Evolutionary conservation across 2,329 filamentous ascomycete species (phyloP).

Genomic region (Arthrobotrys megalospora): DNA sequence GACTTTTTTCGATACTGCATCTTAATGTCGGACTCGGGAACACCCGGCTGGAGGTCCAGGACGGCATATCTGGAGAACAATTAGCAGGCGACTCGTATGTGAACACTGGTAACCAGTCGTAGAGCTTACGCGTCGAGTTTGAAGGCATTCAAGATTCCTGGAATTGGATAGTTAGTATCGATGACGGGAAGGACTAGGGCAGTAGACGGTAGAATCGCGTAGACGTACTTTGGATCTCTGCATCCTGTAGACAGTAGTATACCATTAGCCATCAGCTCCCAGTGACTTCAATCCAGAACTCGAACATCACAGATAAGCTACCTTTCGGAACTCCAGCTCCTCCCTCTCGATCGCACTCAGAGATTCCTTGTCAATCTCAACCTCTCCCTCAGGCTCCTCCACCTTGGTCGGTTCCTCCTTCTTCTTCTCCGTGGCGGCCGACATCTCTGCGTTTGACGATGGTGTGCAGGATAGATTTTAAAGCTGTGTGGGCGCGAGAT

Average conservation of each 20-base stretch:
- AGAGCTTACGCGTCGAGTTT: constrained; percentile 77
- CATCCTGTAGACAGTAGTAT: constrained; percentile 76
- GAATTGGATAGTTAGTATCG: background rate
- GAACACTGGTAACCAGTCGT: background rate
- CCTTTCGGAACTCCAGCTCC: constrained; percentile 64
- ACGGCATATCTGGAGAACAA: constrained; percentile 81
- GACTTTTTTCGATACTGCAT: constrained; percentile 94
- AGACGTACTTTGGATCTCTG: constrained; percentile 84
- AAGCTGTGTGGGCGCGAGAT: background rate
- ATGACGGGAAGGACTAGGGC: background rate
- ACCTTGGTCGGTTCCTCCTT: constrained; percentile 50
- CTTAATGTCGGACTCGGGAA: constrained; percentile 97
- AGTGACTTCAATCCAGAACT: constrained; percentile 3
- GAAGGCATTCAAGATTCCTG: constrained; percentile 86
- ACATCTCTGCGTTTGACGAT: constrained; percentile 9
- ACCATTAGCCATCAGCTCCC: constrained; percentile 31
- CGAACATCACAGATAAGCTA: constrained; percentile 19
- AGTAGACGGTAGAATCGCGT: constrained; percentile 34
- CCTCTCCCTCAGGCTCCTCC: constrained; percentile 54
- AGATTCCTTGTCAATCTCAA: constrained; percentile 63
- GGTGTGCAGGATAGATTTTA: background rate
- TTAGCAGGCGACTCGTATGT: constrained; percentile 51
- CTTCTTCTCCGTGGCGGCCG: constrained; percentile 43
- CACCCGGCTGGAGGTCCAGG: constrained; percentile 93
- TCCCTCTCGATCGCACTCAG: constrained; percentile 64